A percentile compares a stretch with the other conserved stretches of the same genome.
phyloP scores from a whole-genome alignment of 2,329 filamentous ascomycete genomes.

The Neoscytalidium dimidiatum region DNA sequence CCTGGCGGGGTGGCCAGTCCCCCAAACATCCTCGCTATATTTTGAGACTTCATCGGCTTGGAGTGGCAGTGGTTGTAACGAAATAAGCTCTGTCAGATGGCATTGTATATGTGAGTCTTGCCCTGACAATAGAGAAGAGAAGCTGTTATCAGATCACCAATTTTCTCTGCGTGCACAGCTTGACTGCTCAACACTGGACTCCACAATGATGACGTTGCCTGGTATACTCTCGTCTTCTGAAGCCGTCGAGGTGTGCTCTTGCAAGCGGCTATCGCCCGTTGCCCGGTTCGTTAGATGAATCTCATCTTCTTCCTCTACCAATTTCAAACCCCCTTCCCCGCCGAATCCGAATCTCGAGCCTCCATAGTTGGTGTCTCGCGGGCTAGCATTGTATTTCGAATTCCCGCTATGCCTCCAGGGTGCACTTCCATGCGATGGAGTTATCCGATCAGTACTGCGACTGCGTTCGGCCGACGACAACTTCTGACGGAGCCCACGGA shows the following conservation, averaged over 20 bases:
- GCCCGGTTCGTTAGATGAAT: background rate
- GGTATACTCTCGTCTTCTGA: background rate
- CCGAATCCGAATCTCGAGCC: background rate
- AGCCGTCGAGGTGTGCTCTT: background rate
- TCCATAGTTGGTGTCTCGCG: background rate
- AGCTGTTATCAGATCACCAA: no score
- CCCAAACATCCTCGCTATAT: conserved; percentile 31
- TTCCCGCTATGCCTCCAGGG: background rate
- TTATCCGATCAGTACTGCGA: background rate
- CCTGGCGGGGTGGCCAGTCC: conserved; percentile 32
- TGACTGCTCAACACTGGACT: background rate
- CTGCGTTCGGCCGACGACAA: background rate
- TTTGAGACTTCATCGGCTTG: background rate
- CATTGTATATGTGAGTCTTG: background rate
- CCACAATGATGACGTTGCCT: background rate
- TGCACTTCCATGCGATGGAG: background rate
- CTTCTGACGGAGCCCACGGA: background rate
- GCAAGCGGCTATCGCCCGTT: background rate
- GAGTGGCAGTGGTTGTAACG: background rate
- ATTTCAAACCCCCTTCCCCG: background rate
- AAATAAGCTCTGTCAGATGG: no score
- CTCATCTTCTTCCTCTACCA: background rate
- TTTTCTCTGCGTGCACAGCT: background rate
- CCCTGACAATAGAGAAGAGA: no score
- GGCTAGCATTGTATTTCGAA: background rate